Conservation (phyloP, 2,329 filamentous ascomycete genomes). For the Neonectria neomacrospora region DNA sequence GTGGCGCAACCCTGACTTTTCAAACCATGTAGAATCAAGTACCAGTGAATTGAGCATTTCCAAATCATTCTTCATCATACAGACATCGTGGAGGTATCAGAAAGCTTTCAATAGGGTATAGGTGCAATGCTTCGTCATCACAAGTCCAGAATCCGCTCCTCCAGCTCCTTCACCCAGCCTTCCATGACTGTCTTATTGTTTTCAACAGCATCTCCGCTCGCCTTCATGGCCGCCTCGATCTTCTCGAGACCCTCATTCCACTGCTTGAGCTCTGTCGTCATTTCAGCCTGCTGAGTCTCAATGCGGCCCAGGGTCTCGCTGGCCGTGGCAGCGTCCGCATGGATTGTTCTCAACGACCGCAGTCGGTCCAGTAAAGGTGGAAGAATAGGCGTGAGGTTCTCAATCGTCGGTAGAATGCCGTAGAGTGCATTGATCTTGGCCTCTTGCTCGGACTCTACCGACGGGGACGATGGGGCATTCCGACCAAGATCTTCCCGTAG, state of each 20-base stretch:
- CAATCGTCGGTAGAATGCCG: slow-evolving; percentile 87
- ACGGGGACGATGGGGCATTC: slow-evolving; percentile 55
- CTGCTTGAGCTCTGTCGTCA: slow-evolving; percentile 83
- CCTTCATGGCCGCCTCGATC: slow-evolving; percentile 78
- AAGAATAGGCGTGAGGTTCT: slow-evolving; percentile 84
- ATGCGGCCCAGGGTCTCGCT: slow-evolving; percentile 80
- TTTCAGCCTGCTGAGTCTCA: slow-evolving; percentile 83
- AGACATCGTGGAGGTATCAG: slow-evolving; percentile 6
- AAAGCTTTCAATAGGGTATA: slow-evolving; percentile 47
- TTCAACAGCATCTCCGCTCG: slow-evolving; percentile 76
- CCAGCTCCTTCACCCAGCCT: slow-evolving; percentile 88
- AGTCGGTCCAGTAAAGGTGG: slow-evolving; percentile 87
- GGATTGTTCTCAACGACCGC: slow-evolving; percentile 83
- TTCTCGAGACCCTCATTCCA: slow-evolving; percentile 86
- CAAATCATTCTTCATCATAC: background rate
- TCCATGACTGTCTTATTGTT: slow-evolving; percentile 88
- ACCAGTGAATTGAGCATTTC: background rate
- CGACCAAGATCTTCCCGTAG: slow-evolving; percentile 69
- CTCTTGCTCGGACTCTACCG: slow-evolving; percentile 74
- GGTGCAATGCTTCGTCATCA: slow-evolving; percentile 48
- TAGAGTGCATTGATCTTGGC: slow-evolving; percentile 94
- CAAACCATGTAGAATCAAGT: background rate
- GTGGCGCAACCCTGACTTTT: slow-evolving; percentile 28
- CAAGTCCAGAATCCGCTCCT: slow-evolving; percentile 76
- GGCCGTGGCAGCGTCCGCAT: slow-evolving; percentile 86